Base-by-base conservation (phyloP, 371 early-diverging fungal species). In the Mucor mucedo region DNA sequence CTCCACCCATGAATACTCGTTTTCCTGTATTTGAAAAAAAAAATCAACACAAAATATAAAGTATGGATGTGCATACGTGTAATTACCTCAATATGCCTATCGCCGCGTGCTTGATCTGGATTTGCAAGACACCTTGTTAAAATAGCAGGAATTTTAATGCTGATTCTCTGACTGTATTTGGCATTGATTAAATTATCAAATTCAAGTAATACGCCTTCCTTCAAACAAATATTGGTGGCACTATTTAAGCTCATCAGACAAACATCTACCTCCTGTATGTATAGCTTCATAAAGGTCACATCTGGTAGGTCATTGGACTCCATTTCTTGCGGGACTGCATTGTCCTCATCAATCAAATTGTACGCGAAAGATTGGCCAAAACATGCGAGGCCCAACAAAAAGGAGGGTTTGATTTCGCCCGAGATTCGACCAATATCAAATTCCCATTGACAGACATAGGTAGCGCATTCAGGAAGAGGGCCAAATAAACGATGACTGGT, bases 401-500 rank as follows among this genome's bases (percentile, higher is more conserved):
- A 89, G 0, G 84, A 79, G 0, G 91, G 89, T 41, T 83, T 84
- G 27, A 93, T 66, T 52, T 90, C 88, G 14, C 93, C 95, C n/a
- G 75, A 75, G 29, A 94, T 84, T 4, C 80, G 69, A 3, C 89
- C 92, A 27, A 90, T 65, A 49, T 87, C 84, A 52, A 92, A 74
- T 13, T 86, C 84, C 90, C 91, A 92, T 65, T 91, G 87, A 38
- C 87, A 85, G 0, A 89, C 85, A 70, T 92, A 93, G 0, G 88
- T 88, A 0, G 83, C 73, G 10, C 77, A 88, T 21, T 85, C 79
- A 0, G 95, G 93, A 11, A 86, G 70, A 2, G 91, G 92, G 0
- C 93, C 95, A 69, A 89, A 91, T 13, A 93, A 63, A 13, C 91
- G 85, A 65, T 92, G 92, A 0, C 84, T 88, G 48, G 86, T 84